Percentiles rank a stretch among this genome's conserved stretches.
phyloP scores from a whole-genome alignment of 495 filamentous ascomycete genomes.

The Elasticomyces elasticus region DNA sequence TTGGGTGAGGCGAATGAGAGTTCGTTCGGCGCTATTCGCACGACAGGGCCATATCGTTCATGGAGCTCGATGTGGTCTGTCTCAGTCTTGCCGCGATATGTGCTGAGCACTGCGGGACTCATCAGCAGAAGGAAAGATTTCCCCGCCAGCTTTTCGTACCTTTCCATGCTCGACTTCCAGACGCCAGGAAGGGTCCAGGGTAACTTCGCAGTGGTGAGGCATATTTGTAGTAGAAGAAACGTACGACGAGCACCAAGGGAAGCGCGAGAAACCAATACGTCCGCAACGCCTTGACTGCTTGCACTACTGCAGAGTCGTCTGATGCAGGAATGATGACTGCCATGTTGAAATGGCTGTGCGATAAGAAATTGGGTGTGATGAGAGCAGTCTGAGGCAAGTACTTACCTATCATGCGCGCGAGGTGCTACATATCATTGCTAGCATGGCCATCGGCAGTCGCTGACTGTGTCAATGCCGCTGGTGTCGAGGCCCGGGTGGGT shows the following conservation, averaged over 20 bases:
- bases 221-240: conserved; percentile 19
- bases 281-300: conserved; percentile 7
- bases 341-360: conserved; percentile 18
- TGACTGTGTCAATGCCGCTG: background rate
- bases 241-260: conserved; percentile 9
- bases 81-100: conserved; percentile 20
- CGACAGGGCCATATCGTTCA: conserved; percentile 37
- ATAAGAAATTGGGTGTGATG: background rate
- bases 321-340: conserved; percentile 3
- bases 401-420: background rate
- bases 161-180: conserved; percentile 22
- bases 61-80: conserved; percentile 21
- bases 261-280: conserved; percentile 11
- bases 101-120: conserved; percentile 9
- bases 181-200: conserved; percentile 19
- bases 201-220: conserved; percentile 16
- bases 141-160: conserved; percentile 4
- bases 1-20: conserved; percentile 43
- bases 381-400: background rate
- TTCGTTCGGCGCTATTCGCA: conserved; percentile 48
- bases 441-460: background rate
- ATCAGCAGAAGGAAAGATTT: background rate
- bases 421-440: background rate
- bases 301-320: conserved; percentile 5
- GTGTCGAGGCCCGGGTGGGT: background rate